These are phyloP conservation scores for Ophiostoma pallidulum DNA, from an alignment of 2,329 filamentous ascomycete species.

Conservation along the genomic window DNA sequence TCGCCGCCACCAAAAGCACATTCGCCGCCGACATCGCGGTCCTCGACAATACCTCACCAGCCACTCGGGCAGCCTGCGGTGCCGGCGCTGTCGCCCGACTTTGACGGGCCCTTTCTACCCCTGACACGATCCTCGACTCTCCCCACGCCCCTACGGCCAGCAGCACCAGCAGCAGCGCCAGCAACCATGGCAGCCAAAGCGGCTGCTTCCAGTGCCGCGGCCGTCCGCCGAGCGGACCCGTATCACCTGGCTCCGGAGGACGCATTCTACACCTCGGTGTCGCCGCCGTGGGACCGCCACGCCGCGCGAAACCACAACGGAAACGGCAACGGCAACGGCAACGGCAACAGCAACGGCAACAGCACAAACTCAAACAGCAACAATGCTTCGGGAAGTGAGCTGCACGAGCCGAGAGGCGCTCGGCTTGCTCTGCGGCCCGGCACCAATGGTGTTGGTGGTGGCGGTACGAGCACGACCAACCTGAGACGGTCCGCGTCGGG, in stretches of 20 bases:
- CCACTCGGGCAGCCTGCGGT: neutral
- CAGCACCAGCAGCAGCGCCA: conserved; percentile 15
- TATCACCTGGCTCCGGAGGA: conserved; percentile 74
- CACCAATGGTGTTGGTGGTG: conserved; percentile 7
- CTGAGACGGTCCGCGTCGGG: conserved; percentile 4
- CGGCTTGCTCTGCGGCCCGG: conserved; percentile 10
- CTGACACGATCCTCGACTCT: conserved; percentile 33
- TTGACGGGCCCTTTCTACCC: conserved; percentile 20
- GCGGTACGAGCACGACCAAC: conserved; percentile 21
- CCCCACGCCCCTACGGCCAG: too few relatives aligned
- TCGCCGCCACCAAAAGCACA: too few relatives aligned
- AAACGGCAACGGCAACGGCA: conserved; percentile 22
- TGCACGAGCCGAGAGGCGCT: conserved; percentile 1
- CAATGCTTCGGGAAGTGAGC: conserved; percentile 2
- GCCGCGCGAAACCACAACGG: neutral
- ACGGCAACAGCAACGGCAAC: neutral
- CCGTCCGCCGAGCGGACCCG: conserved; percentile 39
- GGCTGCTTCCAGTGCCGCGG: neutral
- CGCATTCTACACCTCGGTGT: conserved; percentile 55
- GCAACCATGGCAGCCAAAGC: neutral
- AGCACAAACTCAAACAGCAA: neutral
- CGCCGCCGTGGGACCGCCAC: conserved; percentile 46
- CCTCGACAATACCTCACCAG: too few relatives aligned
- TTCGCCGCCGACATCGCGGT: neutral
- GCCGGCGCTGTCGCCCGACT: conserved; percentile 14